Base-by-base conservation (phyloP, 495 filamentous ascomycete genomes). In the Aspergillus bridgeri region DNA sequence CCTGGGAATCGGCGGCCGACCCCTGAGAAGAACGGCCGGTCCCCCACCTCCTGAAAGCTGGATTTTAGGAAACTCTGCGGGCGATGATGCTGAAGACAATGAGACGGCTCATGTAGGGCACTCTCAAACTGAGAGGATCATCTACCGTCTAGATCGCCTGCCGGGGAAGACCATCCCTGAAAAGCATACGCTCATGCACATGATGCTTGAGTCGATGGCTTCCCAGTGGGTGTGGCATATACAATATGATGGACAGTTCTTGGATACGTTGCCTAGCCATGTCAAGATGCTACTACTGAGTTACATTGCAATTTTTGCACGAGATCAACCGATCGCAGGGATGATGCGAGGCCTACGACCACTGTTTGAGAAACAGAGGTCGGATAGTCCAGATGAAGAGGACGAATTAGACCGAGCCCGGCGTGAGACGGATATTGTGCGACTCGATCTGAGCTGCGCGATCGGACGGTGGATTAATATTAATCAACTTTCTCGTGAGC, bases 11-110 rank as follows among this genome's bases (percentile, higher is more conserved):
- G 67, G 65, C 22, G 54, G 75, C 70, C 69, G 70, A 62, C 66
- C 79, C 25, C 53, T 73, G 57, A 78, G 83, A 56, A 67, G 76
- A 17, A 81, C 83, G 0, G 73, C 88, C 1, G 90, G 89, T 0
- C 89, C 90, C 4, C 80, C 88, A 8, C 77, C 89, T 19, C 90
- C 90, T 2, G 77, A 75, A 25, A 91, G 87, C 63, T 94, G 90
- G 90, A 63, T 87, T n/a, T 38, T 65, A 15, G 58, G 54, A 13
- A 64, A 71, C 6, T 60, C 75, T 7, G 22, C 25, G 23, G 29
- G 57, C 24, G 17, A 50, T 11, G 23, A 15, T 4, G 13, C 18
- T 22, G 25, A 45, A 7, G 51, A 50, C 20, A 48, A 63, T 17
- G 46, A 49, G 19, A 6, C 23, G 17, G 53, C 24, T 11, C 47